Percentiles rank a stretch among this genome's conserved stretches.
Evolutionary conservation across 2,329 filamentous ascomycete species (phyloP).

Genomic region (Coniella lustricola): DNA sequence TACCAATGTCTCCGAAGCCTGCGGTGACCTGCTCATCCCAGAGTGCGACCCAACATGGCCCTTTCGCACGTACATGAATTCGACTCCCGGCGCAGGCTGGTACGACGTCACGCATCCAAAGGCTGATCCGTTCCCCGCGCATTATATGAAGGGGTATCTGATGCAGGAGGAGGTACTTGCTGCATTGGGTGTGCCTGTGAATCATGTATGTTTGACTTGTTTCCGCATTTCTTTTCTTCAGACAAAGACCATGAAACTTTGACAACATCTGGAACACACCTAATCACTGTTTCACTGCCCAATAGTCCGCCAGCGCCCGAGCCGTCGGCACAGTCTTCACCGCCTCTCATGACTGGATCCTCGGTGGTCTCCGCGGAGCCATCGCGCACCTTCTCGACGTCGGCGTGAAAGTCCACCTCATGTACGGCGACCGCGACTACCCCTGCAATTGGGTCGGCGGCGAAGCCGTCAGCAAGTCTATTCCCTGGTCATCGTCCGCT

Average conservation of each 20-base stretch:
- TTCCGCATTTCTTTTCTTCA: conserved; percentile 12
- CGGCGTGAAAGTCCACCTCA: conserved; percentile 48
- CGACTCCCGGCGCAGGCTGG: conserved; percentile 33
- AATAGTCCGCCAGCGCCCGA: conserved; percentile 22
- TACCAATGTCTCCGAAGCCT: conserved; percentile 45
- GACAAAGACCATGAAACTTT: too few relatives aligned
- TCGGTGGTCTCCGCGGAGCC: conserved; percentile 34
- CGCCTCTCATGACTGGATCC: conserved; percentile 25
- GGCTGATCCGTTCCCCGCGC: conserved; percentile 45
- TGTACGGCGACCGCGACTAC: conserved; percentile 54
- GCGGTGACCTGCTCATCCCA: conserved; percentile 29
- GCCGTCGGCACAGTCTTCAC: conserved; percentile 40
- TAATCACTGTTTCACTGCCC: too few relatives aligned
- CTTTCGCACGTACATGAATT: neutral
- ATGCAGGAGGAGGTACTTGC: conserved; percentile 49
- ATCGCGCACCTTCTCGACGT: conserved; percentile 47
- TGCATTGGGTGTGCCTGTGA: conserved; percentile 52
- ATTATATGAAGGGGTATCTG: conserved; percentile 48
- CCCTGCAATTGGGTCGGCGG: conserved; percentile 52
- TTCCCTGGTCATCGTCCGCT: conserved; percentile 36
- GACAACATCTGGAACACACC: too few relatives aligned
- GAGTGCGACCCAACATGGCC: neutral
- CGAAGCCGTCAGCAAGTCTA: conserved; percentile 41
- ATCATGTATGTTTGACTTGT: conserved; percentile 36
- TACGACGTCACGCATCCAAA: conserved; percentile 49